Percentiles rank a stretch among this genome's conserved stretches.
Conservation (phyloP, 371 early-diverging fungal species). For the Apophysomyces sp. region DNA sequence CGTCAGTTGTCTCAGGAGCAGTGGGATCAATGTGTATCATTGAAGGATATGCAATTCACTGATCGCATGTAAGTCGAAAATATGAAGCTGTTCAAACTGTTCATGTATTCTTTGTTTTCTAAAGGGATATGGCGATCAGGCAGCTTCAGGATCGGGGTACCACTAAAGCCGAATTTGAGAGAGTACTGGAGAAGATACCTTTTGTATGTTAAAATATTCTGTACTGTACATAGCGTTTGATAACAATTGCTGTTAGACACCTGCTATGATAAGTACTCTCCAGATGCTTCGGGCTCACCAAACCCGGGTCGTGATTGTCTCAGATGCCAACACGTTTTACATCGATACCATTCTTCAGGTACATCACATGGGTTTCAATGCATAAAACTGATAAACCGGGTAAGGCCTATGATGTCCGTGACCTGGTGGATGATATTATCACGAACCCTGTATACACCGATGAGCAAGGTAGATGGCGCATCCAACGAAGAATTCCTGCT, state of each 20-base stretch:
- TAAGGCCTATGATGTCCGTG: constrained; percentile 54
- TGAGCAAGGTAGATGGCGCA: constrained; percentile 48
- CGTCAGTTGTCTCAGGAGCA: constrained; percentile 40
- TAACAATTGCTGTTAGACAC: constrained; percentile 28
- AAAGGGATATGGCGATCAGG: constrained; percentile 50
- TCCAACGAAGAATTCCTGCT: constrained; percentile 49
- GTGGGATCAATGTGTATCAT: constrained; percentile 23
- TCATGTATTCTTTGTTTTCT: not conserved
- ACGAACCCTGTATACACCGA: constrained; percentile 72
- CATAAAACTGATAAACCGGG: not conserved
- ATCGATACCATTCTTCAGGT: constrained; percentile 71
- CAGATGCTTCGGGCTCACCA: constrained; percentile 44
- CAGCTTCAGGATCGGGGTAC: constrained; percentile 56
- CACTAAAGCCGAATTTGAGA: constrained; percentile 47
- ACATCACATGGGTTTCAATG: not conserved
- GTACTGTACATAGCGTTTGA: constrained; percentile 3
- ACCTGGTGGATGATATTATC: constrained; percentile 60
- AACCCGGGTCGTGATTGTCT: constrained; percentile 61
- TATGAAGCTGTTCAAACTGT: not conserved
- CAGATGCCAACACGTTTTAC: constrained; percentile 76
- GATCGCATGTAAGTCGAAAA: constrained; percentile 60
- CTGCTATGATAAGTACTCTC: constrained; percentile 55
- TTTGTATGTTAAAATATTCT: constrained; percentile 51
- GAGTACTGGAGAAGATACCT: constrained; percentile 48
- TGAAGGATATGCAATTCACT: constrained; percentile 61